Percentiles rank a stretch among this genome's conserved stretches.
These are phyloP conservation scores for Gautieria morchelliformis DNA, from an alignment of 768 basidiomycete species.

Conservation along the genomic window DNA sequence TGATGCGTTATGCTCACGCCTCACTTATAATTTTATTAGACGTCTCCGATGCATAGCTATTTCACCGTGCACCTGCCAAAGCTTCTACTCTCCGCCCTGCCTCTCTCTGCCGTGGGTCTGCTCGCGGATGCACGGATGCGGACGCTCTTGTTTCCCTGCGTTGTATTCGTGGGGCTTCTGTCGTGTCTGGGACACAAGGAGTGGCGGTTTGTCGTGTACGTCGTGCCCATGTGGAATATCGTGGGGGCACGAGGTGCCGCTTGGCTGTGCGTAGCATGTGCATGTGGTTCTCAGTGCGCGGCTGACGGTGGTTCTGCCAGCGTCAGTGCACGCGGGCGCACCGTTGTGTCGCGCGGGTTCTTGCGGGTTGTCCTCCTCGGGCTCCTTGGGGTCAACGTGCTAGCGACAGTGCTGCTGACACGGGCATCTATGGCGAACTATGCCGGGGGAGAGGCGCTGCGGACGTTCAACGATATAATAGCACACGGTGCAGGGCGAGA, in stretches of 20 bases:
- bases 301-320: background rate
- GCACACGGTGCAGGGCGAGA: slow-evolving; percentile 29
- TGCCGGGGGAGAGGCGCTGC: slow-evolving; percentile 75
- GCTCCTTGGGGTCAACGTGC: slow-evolving; percentile 43
- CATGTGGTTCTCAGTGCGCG: background rate
- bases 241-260: slow-evolving; percentile 59
- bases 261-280: slow-evolving; percentile 53
- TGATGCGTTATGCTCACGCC: background rate
- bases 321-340: background rate
- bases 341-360: slow-evolving; percentile 3
- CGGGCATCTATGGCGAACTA: slow-evolving; percentile 68
- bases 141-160: slow-evolving; percentile 39
- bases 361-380: slow-evolving; percentile 24
- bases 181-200: slow-evolving; percentile 88
- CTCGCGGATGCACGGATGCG: slow-evolving; percentile 39
- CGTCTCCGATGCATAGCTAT: slow-evolving; percentile 62
- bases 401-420: slow-evolving; percentile 43
- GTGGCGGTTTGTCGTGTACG: slow-evolving; percentile 93
- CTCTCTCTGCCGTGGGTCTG: slow-evolving; percentile 49
- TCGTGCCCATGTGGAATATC: slow-evolving; percentile 72
- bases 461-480: slow-evolving; percentile 41
- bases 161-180: slow-evolving; percentile 50
- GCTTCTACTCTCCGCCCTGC: slow-evolving; percentile 55
- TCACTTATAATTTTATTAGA: slow-evolving; percentile 27
- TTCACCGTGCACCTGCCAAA: slow-evolving; percentile 64